Conservation (phyloP, 2,329 filamentous ascomycete genomes). For the Macrophomina pseudophaseolina region DNA sequence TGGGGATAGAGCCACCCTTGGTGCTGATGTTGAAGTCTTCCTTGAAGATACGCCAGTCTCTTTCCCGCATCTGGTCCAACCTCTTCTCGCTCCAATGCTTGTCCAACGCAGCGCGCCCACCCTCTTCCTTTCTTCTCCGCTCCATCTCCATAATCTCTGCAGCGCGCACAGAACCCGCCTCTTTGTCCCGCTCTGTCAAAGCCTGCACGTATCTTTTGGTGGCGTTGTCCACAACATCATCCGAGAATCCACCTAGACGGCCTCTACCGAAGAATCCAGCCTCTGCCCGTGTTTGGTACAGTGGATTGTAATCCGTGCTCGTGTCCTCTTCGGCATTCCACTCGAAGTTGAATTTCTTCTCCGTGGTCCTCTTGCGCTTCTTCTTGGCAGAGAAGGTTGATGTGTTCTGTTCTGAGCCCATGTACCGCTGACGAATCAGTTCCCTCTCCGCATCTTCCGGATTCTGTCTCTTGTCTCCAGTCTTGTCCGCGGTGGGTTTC, state of each 20-base stretch:
- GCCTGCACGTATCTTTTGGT: conserved; percentile 67
- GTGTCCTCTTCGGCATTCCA: conserved; percentile 97
- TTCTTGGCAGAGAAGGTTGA: conserved; percentile 94
- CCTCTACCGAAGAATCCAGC: conserved; percentile 73
- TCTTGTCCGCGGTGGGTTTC: conserved; percentile 31
- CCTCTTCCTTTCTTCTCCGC: conserved; percentile 73
- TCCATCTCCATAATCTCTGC: conserved; percentile 85
- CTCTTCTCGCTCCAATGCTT: conserved; percentile 97
- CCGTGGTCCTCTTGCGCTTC: conserved; percentile 89
- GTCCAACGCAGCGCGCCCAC: conserved; percentile 74
- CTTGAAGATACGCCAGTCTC: conserved; percentile 99
- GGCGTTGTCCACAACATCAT: conserved; percentile 59
- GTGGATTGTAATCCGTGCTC: conserved; percentile 78
- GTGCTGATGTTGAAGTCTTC: conserved; percentile 97
- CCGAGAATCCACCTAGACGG: conserved; percentile 69
- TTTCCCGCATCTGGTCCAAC: conserved; percentile 90
- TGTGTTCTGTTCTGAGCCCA: conserved; percentile 85
- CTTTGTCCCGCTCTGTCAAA: conserved; percentile 74
- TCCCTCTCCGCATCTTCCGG: conserved; percentile 71
- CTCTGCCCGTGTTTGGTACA: conserved; percentile 72
- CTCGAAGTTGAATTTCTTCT: conserved; percentile 98
- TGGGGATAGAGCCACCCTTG: conserved; percentile 88
- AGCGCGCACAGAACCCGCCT: conserved; percentile 77
- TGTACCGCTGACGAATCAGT: conserved; percentile 80
- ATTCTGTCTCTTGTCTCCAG: conserved; percentile 36